Percentiles rank a stretch among this genome's conserved stretches.
These are phyloP conservation scores for Straminergon stramineum DNA, from an alignment of 225 moss, liverwort and hornwort species.

Conservation along the genomic window DNA sequence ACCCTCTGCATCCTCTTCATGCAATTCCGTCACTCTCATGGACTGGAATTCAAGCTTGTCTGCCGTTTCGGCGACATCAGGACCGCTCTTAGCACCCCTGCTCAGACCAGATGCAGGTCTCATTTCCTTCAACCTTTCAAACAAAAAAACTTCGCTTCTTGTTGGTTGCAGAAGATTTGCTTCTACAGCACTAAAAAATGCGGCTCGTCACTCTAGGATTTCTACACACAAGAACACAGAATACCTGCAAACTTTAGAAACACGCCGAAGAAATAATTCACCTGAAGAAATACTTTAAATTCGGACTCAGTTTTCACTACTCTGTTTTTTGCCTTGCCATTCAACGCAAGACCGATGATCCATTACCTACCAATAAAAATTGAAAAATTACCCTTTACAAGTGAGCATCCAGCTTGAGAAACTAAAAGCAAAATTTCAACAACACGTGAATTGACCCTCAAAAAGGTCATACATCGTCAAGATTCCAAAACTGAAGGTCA, in stretches of 20 bases:
- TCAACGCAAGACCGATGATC: background rate
- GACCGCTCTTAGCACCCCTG: background rate
- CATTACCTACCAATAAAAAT: background rate
- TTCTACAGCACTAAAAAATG: background rate
- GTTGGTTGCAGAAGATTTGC: background rate
- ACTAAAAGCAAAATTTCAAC: no score
- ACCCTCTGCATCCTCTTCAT: conserved; percentile 51
- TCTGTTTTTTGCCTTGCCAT: background rate
- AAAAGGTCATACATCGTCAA: no score
- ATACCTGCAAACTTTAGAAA: background rate
- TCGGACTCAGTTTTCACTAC: background rate
- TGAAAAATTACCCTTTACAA: no score
- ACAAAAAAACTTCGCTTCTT: background rate
- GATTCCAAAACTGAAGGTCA: no score
- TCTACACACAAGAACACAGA: background rate
- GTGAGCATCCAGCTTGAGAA: no score
- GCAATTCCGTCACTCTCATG: conserved; percentile 25
- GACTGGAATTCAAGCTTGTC: conserved; percentile 21
- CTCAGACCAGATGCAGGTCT: background rate
- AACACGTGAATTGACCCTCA: no score
- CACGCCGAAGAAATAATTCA: background rate
- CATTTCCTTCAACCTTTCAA: background rate
- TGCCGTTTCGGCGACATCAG: background rate
- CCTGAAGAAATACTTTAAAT: background rate
- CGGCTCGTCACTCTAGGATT: background rate